These are phyloP conservation scores for Myriosclerotinia scirpicola DNA, from an alignment of 2,329 filamentous ascomycete genomes.

Conservation along the genomic window DNA sequence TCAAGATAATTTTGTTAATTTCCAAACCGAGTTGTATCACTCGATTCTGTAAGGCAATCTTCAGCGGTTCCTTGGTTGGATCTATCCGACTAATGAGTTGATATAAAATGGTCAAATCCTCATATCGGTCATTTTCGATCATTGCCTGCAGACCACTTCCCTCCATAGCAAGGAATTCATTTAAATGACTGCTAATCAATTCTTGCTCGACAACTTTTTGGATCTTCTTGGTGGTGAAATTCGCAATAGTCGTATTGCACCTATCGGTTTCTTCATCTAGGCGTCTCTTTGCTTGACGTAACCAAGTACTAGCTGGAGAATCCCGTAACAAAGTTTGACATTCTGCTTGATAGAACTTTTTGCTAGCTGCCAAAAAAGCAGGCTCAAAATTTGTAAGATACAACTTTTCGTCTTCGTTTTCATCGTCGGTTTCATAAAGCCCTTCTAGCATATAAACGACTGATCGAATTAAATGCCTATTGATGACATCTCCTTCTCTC, in stretches of 20 bases:
- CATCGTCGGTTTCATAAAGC: slow-evolving; percentile 78
- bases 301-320: slow-evolving; percentile 78
- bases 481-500: slow-evolving; percentile 83
- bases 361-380: slow-evolving; percentile 69
- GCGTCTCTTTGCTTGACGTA: slow-evolving; percentile 71
- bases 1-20: slow-evolving; percentile 68
- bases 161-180: slow-evolving; percentile 81
- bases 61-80: slow-evolving; percentile 67
- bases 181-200: slow-evolving; percentile 74
- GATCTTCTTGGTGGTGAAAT: slow-evolving; percentile 70
- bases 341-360: slow-evolving; percentile 72
- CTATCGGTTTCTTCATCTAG: slow-evolving; percentile 79
- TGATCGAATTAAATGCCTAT: slow-evolving; percentile 76
- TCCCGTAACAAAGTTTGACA: slow-evolving; percentile 72
- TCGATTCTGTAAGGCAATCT: slow-evolving; percentile 67
- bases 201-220: slow-evolving; percentile 75
- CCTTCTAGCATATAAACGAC: slow-evolving; percentile 88
- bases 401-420: slow-evolving; percentile 75
- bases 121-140: slow-evolving; percentile 83
- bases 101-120: slow-evolving; percentile 80
- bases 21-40: slow-evolving; percentile 78
- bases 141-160: slow-evolving; percentile 81
- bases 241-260: slow-evolving; percentile 78
- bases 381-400: slow-evolving; percentile 84
- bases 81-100: slow-evolving; percentile 77